Evolutionary conservation across 2,329 filamentous ascomycete genomes (phyloP).

Genomic region (Neospermospora avenae): DNA sequence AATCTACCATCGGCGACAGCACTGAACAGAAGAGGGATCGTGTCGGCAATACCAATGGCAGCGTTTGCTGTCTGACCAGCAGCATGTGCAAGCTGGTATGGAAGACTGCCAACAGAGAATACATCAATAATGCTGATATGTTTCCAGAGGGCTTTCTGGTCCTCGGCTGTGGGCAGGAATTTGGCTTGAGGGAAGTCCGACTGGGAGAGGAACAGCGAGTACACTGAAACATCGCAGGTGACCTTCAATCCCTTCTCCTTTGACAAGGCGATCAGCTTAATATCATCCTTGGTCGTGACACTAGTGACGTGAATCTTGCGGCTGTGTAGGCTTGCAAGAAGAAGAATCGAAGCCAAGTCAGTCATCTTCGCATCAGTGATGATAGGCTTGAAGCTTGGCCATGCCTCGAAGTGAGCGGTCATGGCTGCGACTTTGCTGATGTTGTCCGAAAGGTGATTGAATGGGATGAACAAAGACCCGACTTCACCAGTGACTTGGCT

Average conservation of each 20-base stretch:
- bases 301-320: constrained; percentile 77
- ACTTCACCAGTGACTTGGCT: constrained; percentile 69
- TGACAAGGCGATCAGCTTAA: constrained; percentile 70
- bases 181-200: constrained; percentile 66
- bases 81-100: constrained; percentile 67
- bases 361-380: constrained; percentile 78
- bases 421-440: constrained; percentile 81
- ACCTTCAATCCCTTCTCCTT: constrained; percentile 80
- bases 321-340: constrained; percentile 74
- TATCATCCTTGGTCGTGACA: constrained; percentile 78
- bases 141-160: constrained; percentile 73
- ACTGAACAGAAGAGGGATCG: constrained; percentile 70
- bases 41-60: constrained; percentile 66
- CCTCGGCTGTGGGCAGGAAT: constrained; percentile 62
- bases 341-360: constrained; percentile 74
- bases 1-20: constrained; percentile 71
- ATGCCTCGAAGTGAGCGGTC: constrained; percentile 73
- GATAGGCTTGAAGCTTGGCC: constrained; percentile 76
- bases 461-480: constrained; percentile 77
- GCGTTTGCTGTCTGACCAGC: constrained; percentile 53
- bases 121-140: constrained; percentile 71
- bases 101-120: constrained; percentile 75
- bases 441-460: constrained; percentile 75
- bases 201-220: constrained; percentile 71
- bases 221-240: constrained; percentile 79